phyloP scores from a whole-genome alignment of 2,329 filamentous ascomycete genomes.

The Claviceps maximensis region DNA sequence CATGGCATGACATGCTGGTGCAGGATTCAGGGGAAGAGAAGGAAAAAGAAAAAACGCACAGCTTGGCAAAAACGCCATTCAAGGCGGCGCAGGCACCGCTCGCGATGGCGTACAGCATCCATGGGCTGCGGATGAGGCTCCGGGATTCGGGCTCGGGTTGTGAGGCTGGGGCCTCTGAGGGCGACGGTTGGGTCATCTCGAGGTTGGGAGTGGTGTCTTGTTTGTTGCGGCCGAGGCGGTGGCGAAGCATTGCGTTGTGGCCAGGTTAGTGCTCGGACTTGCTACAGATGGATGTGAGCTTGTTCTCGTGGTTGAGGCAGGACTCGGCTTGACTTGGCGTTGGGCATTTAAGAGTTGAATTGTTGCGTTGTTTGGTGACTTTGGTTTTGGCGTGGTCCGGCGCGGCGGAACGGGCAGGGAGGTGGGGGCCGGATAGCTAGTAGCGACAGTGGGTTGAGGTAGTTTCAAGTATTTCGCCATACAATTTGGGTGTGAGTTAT shows the following conservation, averaged over 20 bases:
- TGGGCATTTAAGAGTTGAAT: too few relatives aligned
- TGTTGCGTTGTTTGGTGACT: too few relatives aligned
- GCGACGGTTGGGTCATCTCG: slow-evolving; percentile 7
- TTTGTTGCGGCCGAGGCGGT: slow-evolving; percentile 11
- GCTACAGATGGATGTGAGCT: too few relatives aligned
- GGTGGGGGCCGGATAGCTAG: too few relatives aligned
- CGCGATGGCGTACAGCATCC: slow-evolving; percentile 57
- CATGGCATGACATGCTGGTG: too few relatives aligned
- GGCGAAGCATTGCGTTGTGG: slow-evolving; percentile 15
- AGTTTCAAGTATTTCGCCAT: too few relatives aligned
- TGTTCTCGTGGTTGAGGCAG: too few relatives aligned
- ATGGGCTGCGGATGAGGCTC: slow-evolving; percentile 30
- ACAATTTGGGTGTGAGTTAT: too few relatives aligned
- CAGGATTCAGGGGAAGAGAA: background rate
- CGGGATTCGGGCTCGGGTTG: slow-evolving; percentile 3
- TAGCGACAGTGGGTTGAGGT: too few relatives aligned
- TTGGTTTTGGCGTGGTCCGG: too few relatives aligned
- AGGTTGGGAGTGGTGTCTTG: background rate
- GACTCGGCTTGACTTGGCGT: too few relatives aligned
- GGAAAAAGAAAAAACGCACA: slow-evolving; percentile 37
- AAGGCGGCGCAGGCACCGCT: slow-evolving; percentile 68
- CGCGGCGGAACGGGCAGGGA: too few relatives aligned
- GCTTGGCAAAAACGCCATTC: slow-evolving; percentile 73
- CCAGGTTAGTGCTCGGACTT: background rate
- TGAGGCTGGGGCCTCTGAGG: background rate